phyloP scores from a whole-genome alignment of 1,284 basidiomycete genomes.

The Ceratobasidium sp. region DNA sequence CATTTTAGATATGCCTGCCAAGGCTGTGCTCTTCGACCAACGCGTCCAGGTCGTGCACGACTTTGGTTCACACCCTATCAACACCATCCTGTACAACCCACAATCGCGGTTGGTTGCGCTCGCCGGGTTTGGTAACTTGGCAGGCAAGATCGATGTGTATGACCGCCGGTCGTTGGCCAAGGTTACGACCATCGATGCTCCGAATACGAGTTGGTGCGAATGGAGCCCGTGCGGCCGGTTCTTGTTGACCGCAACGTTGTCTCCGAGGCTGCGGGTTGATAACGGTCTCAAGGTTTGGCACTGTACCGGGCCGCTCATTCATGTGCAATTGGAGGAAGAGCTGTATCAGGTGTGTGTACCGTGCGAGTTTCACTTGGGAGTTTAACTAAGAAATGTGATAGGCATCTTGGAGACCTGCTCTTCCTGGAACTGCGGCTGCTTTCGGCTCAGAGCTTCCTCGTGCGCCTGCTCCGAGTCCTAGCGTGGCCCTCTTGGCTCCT shows the following conservation, averaged over 20 bases:
- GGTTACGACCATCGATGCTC: conserved; percentile 89
- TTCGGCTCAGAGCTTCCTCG: conserved; percentile 83
- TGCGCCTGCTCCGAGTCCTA: conserved; percentile 79
- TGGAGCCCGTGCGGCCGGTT: conserved; percentile 97
- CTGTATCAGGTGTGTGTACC: conserved; percentile 75
- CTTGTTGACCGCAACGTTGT: conserved; percentile 93
- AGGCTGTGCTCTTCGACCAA: conserved; percentile 91
- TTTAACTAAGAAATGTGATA: conserved; percentile 45
- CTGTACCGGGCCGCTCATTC: conserved; percentile 87
- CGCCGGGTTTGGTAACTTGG: conserved; percentile 96
- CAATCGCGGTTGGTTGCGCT: conserved; percentile 91
- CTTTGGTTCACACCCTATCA: conserved; percentile 90
- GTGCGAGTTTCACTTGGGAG: neutral
- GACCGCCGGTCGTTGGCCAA: conserved; percentile 90
- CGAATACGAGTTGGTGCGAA: conserved; percentile 93
- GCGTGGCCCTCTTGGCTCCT: conserved; percentile 64
- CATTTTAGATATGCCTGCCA: conserved; percentile 90
- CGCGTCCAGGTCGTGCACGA: conserved; percentile 91
- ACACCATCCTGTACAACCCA: conserved; percentile 95
- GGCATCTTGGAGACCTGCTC: conserved; percentile 83
- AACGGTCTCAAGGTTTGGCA: conserved; percentile 98
- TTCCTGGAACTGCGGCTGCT: conserved; percentile 59
- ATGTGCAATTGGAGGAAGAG: conserved; percentile 83
- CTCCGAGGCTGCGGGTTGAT: conserved; percentile 94
- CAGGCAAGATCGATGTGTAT: conserved; percentile 93